These are phyloP conservation scores for Asterophora lycoperdoides DNA, from an alignment of 768 basidiomycete genomes.

Conservation along the genomic window DNA sequence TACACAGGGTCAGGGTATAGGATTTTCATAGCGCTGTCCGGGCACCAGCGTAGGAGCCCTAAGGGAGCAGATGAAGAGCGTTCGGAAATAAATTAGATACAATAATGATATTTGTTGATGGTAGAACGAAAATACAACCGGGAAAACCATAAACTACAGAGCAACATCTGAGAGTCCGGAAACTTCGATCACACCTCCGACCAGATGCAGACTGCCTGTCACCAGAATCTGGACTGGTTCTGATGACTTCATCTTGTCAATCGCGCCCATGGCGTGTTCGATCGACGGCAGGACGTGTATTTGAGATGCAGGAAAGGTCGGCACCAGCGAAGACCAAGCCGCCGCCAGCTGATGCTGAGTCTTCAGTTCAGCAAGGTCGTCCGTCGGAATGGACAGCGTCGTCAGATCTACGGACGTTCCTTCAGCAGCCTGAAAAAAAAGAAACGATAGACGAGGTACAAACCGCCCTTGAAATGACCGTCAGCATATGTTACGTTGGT, in stretches of 20 bases:
- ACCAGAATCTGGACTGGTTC: conserved; percentile 63
- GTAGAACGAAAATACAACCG: neutral
- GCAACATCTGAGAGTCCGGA: conserved; percentile 73
- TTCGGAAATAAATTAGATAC: neutral
- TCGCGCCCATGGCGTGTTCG: conserved; percentile 76
- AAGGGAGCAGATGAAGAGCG: conserved; percentile 4
- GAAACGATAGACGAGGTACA: conserved; percentile 7
- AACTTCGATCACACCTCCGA: conserved; percentile 92
- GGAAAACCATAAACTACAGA: conserved; percentile 30
- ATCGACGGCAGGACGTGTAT: conserved; percentile 85
- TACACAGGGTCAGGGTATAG: conserved; percentile 86
- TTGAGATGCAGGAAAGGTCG: conserved; percentile 53
- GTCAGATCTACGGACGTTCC: conserved; percentile 60
- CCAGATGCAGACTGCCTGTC: conserved; percentile 87
- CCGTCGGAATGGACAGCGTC: conserved; percentile 56
- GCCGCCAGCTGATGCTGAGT: conserved; percentile 73
- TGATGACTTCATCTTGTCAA: conserved; percentile 40
- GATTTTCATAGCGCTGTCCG: conserved; percentile 84
- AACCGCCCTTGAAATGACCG: conserved; percentile 89
- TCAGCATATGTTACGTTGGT: conserved; percentile 92
- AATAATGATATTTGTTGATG: conserved; percentile 4
- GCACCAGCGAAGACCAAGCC: conserved; percentile 66
- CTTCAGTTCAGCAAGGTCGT: conserved; percentile 61
- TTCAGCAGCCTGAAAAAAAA: neutral
- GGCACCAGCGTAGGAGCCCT: conserved; percentile 92